A percentile compares a stretch with the other conserved stretches of the same genome.
Evolutionary conservation across 2,329 filamentous ascomycete genomes (phyloP).

Genomic region (Aspergillus carbonarius): DNA sequence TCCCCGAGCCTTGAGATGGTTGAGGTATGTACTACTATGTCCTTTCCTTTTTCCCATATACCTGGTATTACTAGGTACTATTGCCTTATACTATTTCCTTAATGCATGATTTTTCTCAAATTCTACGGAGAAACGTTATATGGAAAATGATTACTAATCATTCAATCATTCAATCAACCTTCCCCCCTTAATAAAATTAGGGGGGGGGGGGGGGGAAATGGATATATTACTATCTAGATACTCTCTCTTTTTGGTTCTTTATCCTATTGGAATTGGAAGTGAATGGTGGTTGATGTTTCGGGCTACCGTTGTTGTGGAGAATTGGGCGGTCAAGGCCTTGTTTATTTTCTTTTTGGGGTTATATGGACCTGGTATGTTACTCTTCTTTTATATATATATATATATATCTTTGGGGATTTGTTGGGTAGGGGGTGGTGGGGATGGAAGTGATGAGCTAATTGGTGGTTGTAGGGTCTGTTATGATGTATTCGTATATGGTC

Average conservation of each 20-base stretch:
- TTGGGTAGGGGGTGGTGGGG: neutral
- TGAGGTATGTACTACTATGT: too few species aligned
- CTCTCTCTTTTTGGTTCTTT: conserved; percentile 29
- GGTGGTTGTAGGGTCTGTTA: conserved; percentile 23
- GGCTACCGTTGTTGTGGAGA: conserved; percentile 16
- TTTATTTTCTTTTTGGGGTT: conserved; percentile 30
- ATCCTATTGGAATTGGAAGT: conserved; percentile 29
- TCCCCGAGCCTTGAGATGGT: conserved; percentile 22
- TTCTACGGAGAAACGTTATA: too few species aligned
- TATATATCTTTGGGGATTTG: neutral
- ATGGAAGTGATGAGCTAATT: neutral
- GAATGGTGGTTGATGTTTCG: conserved; percentile 34
- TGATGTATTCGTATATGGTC: conserved; percentile 35
- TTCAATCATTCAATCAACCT: too few species aligned
- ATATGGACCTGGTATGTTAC: conserved; percentile 29
- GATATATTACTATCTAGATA: too few species aligned
- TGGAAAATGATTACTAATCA: too few species aligned
- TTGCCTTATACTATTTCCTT: too few species aligned
- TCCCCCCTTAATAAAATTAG: too few species aligned
- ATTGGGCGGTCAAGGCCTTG: conserved; percentile 12
- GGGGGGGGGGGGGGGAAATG: too few species aligned
- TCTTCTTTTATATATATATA: too few species aligned
- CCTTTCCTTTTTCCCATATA: too few species aligned
- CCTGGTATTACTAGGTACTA: too few species aligned
- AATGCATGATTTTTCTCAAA: too few species aligned